These are phyloP conservation scores for Platanthera guangdongensis DNA, from an alignment of 106 monocot species.

Conservation along the genomic window DNA sequence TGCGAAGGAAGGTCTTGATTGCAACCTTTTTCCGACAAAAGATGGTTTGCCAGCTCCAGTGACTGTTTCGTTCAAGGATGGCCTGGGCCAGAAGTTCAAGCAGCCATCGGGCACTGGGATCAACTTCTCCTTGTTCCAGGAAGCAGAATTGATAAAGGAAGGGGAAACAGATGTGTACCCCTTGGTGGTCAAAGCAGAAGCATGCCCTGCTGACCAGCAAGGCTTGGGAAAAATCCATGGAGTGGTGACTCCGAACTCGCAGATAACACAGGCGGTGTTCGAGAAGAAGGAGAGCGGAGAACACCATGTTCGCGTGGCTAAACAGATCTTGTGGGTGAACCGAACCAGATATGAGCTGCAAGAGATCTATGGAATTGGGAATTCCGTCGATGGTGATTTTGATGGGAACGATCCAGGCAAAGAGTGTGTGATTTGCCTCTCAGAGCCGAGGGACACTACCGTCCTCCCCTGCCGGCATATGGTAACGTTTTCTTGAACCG, in stretches of 20 bases:
- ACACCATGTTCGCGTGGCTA: constrained; percentile 35
- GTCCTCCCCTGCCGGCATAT: constrained; percentile 72
- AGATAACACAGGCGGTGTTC: constrained; percentile 55
- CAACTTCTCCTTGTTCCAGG: constrained; percentile 43
- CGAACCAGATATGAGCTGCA: constrained; percentile 55
- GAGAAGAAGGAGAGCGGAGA: constrained; percentile 47
- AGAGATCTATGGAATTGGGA: constrained; percentile 65
- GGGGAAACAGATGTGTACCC: constrained; percentile 41
- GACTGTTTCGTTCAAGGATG: constrained; percentile 42
- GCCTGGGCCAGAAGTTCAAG: constrained; percentile 54
- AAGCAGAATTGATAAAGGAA: constrained; percentile 32
- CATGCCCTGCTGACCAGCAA: constrained; percentile 17
- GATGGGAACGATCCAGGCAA: constrained; percentile 62
- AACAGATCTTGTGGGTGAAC: constrained; percentile 64
- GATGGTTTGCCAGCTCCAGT: constrained; percentile 28
- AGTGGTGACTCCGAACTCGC: constrained; percentile 22
- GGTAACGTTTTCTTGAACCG: constrained; percentile 22
- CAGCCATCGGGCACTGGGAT: constrained; percentile 56
- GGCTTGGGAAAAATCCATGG: constrained; percentile 7
- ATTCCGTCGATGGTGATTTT: constrained; percentile 38
- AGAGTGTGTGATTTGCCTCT: constrained; percentile 72
- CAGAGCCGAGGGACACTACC: constrained; percentile 63
- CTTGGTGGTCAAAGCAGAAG: constrained; percentile 49
- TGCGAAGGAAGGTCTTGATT: constrained; percentile 55
- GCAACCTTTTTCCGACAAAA: constrained; percentile 28